phyloP scores from a whole-genome alignment of 176 grass and related monocot species.

The Triticum monococcum region DNA sequence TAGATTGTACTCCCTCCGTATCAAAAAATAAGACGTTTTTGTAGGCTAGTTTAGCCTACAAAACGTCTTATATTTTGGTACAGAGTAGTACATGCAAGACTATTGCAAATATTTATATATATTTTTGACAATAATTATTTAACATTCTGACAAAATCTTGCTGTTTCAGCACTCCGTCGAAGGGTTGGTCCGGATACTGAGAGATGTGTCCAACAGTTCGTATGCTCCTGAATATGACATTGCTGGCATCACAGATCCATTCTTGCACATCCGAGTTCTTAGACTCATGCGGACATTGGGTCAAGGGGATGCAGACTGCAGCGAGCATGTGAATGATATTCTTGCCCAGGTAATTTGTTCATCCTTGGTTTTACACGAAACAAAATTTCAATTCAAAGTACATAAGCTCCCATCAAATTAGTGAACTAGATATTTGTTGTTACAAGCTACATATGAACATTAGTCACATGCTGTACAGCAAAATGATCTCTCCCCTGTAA shows the following conservation, averaged over 20 bases:
- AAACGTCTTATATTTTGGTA: too few relatives aligned
- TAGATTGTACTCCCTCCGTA: neutral
- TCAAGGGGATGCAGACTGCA: slow-evolving; percentile 82
- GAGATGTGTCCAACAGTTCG: slow-evolving; percentile 93
- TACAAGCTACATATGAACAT: slow-evolving; percentile 10
- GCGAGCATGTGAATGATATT: slow-evolving; percentile 97
- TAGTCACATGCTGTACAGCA: neutral
- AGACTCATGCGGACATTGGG: slow-evolving; percentile 72
- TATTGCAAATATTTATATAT: neutral
- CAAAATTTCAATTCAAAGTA: neutral
- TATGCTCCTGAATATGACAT: slow-evolving; percentile 99
- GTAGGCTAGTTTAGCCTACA: too few relatives aligned
- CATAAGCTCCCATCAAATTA: slow-evolving; percentile 15
- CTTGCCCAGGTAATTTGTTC: slow-evolving; percentile 84
- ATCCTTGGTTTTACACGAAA: slow-evolving; percentile 28
- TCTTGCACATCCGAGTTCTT: slow-evolving; percentile 93
- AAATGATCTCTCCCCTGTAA: neutral
- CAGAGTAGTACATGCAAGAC: neutral
- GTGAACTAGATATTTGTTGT: slow-evolving; percentile 8
- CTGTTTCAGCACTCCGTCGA: slow-evolving; percentile 77
- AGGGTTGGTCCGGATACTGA: slow-evolving; percentile 82
- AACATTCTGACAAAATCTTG: slow-evolving; percentile 27
- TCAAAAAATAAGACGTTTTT: too few relatives aligned
- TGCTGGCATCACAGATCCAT: slow-evolving; percentile 93
- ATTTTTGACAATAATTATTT: slow-evolving; percentile 1